phyloP scores from a whole-genome alignment of 108 stramenopile genomes.

The Cyclotella baltica region DNA sequence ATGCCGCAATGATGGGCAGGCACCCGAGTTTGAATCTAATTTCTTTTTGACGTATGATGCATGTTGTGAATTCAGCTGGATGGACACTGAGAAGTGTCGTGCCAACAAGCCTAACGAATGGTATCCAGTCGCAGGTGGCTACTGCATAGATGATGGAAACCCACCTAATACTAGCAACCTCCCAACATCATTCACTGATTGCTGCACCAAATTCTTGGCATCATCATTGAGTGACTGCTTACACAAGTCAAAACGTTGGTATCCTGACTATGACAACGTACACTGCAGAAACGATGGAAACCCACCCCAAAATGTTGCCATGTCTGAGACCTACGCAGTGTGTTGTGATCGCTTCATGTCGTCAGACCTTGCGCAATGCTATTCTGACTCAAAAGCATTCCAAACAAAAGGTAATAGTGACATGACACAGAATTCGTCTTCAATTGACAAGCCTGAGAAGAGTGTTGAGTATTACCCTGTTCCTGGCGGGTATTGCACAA shows the following conservation, averaged over 20 bases:
- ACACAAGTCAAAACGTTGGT: background rate
- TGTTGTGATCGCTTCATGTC: background rate
- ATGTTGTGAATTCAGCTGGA: slow-evolving; percentile 33
- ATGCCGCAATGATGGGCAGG: slow-evolving; percentile 28
- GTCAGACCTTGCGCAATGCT: background rate
- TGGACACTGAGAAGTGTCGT: slow-evolving; percentile 8
- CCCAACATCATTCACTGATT: background rate
- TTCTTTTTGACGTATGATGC: slow-evolving; percentile 25
- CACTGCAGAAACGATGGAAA: background rate
- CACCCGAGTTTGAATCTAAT: slow-evolving; percentile 29
- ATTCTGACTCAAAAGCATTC: background rate
- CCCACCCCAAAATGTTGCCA: background rate
- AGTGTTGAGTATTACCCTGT: slow-evolving; percentile 3
- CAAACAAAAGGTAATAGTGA: background rate
- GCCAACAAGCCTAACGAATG: slow-evolving; percentile 5
- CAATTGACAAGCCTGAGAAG: too few relatives aligned
- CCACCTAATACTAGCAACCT: background rate
- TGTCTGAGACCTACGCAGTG: background rate
- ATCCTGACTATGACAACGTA: background rate
- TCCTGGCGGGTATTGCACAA: slow-evolving; percentile 1
- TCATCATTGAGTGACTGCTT: background rate
- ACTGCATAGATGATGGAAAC: slow-evolving; percentile 1
- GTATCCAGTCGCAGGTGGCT: slow-evolving; percentile 12
- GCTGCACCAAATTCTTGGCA: background rate
- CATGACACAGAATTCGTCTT: background rate